Base-by-base conservation (phyloP, 2,329 filamentous ascomycete species). In the Trichoderma aggressivum region DNA sequence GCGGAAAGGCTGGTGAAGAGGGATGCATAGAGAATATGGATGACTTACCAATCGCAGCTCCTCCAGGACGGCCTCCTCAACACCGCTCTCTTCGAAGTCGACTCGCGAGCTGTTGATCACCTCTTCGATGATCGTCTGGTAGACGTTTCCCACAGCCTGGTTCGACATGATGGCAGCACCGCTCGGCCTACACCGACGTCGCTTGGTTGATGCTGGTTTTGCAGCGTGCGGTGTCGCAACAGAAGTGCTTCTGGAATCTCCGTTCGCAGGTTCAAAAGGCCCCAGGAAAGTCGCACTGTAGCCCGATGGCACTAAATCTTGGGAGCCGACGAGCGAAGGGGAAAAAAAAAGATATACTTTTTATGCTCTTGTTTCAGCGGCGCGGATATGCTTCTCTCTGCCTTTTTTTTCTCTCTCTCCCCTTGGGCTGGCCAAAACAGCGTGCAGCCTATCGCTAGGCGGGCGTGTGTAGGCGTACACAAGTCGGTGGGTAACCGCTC, bases 1-100 rank as follows among this genome's bases (percentile, higher is more conserved):
- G 58, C 14, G 36, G 34, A 28, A 39, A 24, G 53, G 21, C 47
- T 61, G 55, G 55, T 62, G 70, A 21, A 53, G 43, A 43, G 28
- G 21, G 43, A 39, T 8, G 30, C 58, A 34, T 14, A 36, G 65
- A 39, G 16, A 39, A n/a, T 21, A 7, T 36, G 32, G 18, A 28
- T 43, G 14, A 69, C 92, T 88, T 86, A 98, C 95, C 89, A 91
- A 88, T 82, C 91, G 91, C 86, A 99, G 86, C 81, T 97, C 93
- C 75, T 95, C 90, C 78, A 99, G 85, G 65, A 95, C 95, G 76
- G 89, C 86, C 81, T 95, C 92, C 77, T 97, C 94, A 75, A 98
- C 92, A 77, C 96, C 96, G 76, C 92, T 94, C 84, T 99, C 96
- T 82, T 99, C 96, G 80, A 99, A 98, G 83, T 98, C 96, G 79